Evolutionary conservation across 352 stramenopile species (phyloP), one percentile per base, ranked within the genome.

Genomic region (Blastocystis hominis): DNA sequence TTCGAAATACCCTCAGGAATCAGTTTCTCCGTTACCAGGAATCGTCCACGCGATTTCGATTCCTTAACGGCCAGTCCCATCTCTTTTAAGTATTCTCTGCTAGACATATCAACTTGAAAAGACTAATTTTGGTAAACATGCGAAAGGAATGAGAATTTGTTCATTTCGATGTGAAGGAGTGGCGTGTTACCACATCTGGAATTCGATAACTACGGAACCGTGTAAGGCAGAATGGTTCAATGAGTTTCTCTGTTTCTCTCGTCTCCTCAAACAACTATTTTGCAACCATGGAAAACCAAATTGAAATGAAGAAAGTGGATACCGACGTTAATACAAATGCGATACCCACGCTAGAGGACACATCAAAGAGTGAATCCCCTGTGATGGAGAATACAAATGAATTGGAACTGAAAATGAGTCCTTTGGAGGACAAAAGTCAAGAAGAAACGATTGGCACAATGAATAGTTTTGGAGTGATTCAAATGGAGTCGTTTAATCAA

Each of bases 11-110:
- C 72, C 15, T 47, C 72, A 2, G 72, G 47, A 66, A 84, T 84
- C 13, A n/a, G 15, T 44, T 68, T 68, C 68, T 50, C 47, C 0
- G 72, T 66, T 34, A 84, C 72, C 1, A 84, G 50, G 72, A 69
- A 84, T 34, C 72, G 24, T n/a, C 72, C 72, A 47, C 56, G 34
- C 34, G 17, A 34, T 47, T 84, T 84, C 40, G 72, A 84, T 30
- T 66, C n/a, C 62, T 84, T 53, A 2, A 84, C 72, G 47, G 24
- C 47, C 34, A 84, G 53, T 2, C 62, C 44, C 5, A 84, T 47
- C 34, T 47, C n/a, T 66, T 84, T 64, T 10, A 84, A 46, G 17
- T 84, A 84, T 40, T 84, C 72, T 44, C 44, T 64, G 38, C 53
- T 68, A 36, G 72, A 84, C 72, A 84, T 84, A 20, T 59, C 50